Evolutionary conservation across 1,284 basidiomycete species (phyloP).

Genomic region (Pseudozyma sp.): DNA sequence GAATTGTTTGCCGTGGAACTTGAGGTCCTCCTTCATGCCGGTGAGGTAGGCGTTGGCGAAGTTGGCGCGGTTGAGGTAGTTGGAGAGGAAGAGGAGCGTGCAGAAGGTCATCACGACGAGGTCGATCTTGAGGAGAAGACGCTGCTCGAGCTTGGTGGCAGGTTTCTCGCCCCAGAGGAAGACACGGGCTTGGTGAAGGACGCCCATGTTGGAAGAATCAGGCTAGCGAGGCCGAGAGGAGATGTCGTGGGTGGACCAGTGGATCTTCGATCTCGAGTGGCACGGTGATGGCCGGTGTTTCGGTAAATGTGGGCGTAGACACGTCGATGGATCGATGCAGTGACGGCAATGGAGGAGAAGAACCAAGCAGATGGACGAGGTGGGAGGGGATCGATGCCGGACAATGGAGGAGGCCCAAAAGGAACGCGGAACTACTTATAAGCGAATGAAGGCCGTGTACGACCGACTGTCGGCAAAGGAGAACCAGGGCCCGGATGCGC

Average conservation of each 20-base stretch:
- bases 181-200: conserved; percentile 29
- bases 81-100: conserved; percentile 42
- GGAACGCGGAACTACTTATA: conserved; percentile 1
- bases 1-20: conserved; percentile 78
- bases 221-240: no score
- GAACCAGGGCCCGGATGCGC: background rate
- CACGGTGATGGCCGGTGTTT: no score
- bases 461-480: background rate
- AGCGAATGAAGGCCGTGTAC: background rate
- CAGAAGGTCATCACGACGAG: conserved; percentile 53
- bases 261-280: no score
- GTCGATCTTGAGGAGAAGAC: conserved; percentile 51
- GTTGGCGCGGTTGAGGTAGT: conserved; percentile 56
- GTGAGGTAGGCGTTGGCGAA: conserved; percentile 74
- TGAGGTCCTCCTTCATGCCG: conserved; percentile 82
- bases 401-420: background rate
- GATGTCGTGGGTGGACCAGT: no score
- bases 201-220: conserved; percentile 22
- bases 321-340: no score
- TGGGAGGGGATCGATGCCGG: background rate
- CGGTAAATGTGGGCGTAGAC: no score
- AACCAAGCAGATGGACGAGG: background rate
- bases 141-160: conserved; percentile 33
- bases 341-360: background rate
- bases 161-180: conserved; percentile 51